phyloP scores from a whole-genome alignment of 208 protist genomes.

The Porcisia deanei region DNA sequence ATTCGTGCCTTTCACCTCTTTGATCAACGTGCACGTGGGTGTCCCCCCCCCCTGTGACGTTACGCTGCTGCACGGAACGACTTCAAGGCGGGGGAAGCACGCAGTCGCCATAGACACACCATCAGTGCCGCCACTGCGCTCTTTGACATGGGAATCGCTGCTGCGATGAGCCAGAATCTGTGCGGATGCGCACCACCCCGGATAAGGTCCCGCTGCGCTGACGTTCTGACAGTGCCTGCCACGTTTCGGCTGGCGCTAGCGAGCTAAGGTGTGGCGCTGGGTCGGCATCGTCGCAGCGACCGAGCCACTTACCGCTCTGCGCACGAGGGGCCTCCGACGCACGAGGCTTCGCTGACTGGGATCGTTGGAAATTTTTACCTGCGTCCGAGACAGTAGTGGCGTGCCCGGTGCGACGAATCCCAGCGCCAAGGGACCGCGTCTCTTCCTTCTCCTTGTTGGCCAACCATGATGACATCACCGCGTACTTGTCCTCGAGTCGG shows the following conservation, averaged over 20 bases:
- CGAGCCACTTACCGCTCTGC: neutral
- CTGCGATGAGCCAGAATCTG: neutral
- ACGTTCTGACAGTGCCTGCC: slow-evolving; percentile 20
- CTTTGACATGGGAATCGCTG: neutral
- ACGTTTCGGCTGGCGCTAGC: slow-evolving; percentile 10
- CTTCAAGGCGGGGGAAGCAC: neutral
- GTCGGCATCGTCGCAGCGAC: neutral
- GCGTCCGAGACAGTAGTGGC: neutral
- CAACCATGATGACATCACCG: slow-evolving; percentile 3
- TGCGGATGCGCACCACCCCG: slow-evolving; percentile 3
- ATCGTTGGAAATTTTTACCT: neutral
- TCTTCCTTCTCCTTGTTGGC: neutral
- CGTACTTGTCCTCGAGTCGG: slow-evolving; percentile 14
- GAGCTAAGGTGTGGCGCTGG: neutral
- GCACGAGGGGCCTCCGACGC: neutral
- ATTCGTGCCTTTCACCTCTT: neutral
- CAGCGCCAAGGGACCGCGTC: neutral
- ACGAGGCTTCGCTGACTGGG: neutral
- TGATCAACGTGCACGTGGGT: neutral
- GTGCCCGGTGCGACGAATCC: neutral
- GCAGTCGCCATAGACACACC: neutral
- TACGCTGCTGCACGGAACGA: neutral
- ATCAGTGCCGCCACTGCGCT: slow-evolving; percentile 1
- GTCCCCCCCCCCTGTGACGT: neutral
- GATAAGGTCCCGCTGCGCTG: slow-evolving; percentile 7